These are phyloP conservation scores for Moricandia moricandioides DNA, from an alignment of 345 rosid species.

Conservation along the genomic window DNA sequence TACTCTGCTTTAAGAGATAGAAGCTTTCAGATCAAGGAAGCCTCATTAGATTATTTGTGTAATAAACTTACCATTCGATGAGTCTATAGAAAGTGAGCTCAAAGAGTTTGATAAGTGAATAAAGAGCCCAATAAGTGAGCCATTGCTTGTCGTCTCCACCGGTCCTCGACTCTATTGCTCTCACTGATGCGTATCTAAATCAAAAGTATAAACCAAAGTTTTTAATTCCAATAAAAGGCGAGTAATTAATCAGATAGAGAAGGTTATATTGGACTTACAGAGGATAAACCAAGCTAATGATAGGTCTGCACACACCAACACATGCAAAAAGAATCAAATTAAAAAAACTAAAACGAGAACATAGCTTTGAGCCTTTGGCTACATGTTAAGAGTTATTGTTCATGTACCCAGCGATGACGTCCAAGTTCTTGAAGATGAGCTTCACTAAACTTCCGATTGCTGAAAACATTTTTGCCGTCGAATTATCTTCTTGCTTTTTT, in stretches of 20 bases:
- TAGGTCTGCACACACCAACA: constrained; percentile 49
- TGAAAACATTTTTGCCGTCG: constrained; percentile 26
- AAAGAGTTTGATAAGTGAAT: constrained; percentile 68
- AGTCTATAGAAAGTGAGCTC: constrained; percentile 69
- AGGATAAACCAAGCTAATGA: constrained; percentile 72
- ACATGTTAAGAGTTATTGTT: neutral
- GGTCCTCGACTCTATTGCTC: constrained; percentile 69
- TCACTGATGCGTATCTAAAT: constrained; percentile 65
- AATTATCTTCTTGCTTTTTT: neutral
- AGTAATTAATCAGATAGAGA: neutral
- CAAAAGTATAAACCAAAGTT: neutral
- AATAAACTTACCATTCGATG: constrained; percentile 50
- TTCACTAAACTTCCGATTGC: constrained; percentile 61
- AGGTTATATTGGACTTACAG: constrained; percentile 48
- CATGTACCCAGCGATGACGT: constrained; percentile 69
- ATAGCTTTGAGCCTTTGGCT: neutral
- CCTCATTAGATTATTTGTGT: neutral
- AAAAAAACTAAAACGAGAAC: neutral
- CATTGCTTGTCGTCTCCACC: constrained; percentile 67
- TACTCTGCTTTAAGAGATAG: neutral
- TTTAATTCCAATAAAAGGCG: neutral
- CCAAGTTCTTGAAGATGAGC: constrained; percentile 66
- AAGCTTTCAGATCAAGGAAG: constrained; percentile 8
- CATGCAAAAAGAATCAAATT: neutral
- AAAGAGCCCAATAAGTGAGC: constrained; percentile 89